These are phyloP conservation scores for Tribonema minus DNA, from an alignment of 108 stramenopile species.

Conservation along the genomic window DNA sequence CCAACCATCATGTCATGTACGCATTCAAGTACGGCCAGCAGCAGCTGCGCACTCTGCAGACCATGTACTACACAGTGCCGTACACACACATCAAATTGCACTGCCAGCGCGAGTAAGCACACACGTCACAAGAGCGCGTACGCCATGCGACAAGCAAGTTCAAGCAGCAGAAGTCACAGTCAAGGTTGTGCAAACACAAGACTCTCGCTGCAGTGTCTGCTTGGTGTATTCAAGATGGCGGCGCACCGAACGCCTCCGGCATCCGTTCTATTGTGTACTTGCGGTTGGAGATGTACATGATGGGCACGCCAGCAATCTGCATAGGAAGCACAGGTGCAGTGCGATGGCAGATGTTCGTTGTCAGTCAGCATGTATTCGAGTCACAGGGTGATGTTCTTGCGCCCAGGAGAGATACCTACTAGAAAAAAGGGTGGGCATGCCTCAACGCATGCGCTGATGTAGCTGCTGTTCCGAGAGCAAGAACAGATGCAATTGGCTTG, in stretches of 20 bases:
- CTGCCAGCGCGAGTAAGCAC: not conserved
- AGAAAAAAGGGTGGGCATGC: not conserved
- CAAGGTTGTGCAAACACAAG: not conserved
- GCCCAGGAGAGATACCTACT: too few species aligned
- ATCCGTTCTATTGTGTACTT: conserved; percentile 95
- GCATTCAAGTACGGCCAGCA: not conserved
- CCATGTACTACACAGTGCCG: not conserved
- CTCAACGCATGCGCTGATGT: too few species aligned
- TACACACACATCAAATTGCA: not conserved
- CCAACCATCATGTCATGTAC: not conserved
- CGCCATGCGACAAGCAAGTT: too few species aligned
- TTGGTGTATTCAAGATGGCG: conserved; percentile 6
- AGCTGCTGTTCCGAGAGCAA: too few species aligned
- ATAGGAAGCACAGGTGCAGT: too few species aligned
- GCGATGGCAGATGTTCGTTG: too few species aligned
- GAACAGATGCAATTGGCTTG: too few species aligned
- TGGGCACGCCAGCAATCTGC: conserved; percentile 97
- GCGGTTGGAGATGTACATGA: conserved; percentile 94
- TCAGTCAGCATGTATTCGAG: not conserved
- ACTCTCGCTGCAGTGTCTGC: not conserved
- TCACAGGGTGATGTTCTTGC: not conserved
- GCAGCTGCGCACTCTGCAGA: not conserved
- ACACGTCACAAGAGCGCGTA: too few species aligned
- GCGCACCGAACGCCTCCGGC: conserved; percentile 84
- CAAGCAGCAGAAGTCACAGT: too few species aligned